phyloP scores from a whole-genome alignment of 2,329 filamentous ascomycete species.

The Plectosphaerella plurivora region DNA sequence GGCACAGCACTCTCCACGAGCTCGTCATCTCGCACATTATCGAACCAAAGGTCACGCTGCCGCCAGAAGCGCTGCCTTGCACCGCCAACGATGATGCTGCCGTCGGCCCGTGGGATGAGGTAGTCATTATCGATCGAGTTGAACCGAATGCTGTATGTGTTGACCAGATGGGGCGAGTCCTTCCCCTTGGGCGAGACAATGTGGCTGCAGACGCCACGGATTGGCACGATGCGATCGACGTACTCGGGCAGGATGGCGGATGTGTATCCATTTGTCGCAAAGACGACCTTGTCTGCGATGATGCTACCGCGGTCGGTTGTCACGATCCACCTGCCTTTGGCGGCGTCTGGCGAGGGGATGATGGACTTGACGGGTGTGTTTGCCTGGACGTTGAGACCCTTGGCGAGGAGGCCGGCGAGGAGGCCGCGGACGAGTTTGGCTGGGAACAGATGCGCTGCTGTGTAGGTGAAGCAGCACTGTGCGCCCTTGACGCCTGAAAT shows the following conservation, averaged over 20 bases:
- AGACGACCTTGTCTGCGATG: constrained; percentile 12
- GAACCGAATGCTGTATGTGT: constrained; percentile 19
- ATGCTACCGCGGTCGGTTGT: constrained; percentile 14
- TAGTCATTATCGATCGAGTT: constrained; percentile 24
- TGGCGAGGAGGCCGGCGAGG: background rate
- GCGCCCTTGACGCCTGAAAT: background rate
- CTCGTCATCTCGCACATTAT: constrained; percentile 38
- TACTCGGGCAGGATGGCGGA: constrained; percentile 15
- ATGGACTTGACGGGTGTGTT: constrained; percentile 6
- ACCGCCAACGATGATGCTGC: constrained; percentile 23
- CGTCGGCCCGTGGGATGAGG: constrained; percentile 37
- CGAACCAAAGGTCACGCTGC: constrained; percentile 35
- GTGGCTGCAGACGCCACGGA: constrained; percentile 41
- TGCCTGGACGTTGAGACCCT: constrained; percentile 8
- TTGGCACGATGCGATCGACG: constrained; percentile 50
- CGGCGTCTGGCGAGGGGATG: background rate
- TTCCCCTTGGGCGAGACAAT: constrained; percentile 17
- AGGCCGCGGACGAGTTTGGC: constrained; percentile 1
- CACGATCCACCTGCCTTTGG: constrained; percentile 4
- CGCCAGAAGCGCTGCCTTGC: constrained; percentile 23
- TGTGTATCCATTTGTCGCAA: constrained; percentile 25
- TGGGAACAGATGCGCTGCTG: background rate
- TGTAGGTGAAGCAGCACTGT: background rate
- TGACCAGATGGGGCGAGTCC: constrained; percentile 12
- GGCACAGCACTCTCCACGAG: constrained; percentile 34